Evolutionary conservation across 1,284 basidiomycete genomes (phyloP).

Genomic region (Gomphus bonarii): DNA sequence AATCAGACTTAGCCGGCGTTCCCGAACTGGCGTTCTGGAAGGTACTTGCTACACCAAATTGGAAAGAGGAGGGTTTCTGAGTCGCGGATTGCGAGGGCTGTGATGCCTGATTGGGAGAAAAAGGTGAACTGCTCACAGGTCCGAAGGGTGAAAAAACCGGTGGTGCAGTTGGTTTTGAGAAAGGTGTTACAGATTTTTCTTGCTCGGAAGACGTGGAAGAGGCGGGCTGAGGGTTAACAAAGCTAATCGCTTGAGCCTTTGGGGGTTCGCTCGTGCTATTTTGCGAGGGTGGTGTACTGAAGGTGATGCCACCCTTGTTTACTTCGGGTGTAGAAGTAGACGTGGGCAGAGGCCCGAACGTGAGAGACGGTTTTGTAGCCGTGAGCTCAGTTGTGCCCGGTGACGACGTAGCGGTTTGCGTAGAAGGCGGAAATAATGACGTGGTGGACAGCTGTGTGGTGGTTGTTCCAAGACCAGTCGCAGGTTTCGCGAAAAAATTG

Average conservation of each 20-base stretch:
- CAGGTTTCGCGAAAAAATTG: constrained; percentile 3
- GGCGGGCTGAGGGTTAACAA: not conserved
- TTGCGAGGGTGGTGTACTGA: not conserved
- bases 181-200: constrained; percentile 2
- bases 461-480: not conserved
- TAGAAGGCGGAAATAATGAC: not conserved
- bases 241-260: not conserved
- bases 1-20: not conserved
- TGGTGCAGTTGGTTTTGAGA: not conserved
- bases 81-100: constrained; percentile 18
- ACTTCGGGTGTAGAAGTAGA: constrained; percentile 6
- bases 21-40: not conserved
- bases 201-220: not conserved
- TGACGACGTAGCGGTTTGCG: not conserved
- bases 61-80: constrained; percentile 3
- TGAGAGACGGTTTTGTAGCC: constrained; percentile 13
- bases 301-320: not conserved
- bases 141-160: constrained; percentile 17
- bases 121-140: constrained; percentile 11
- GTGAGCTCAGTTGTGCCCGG: not conserved
- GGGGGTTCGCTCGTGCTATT: not conserved
- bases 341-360: constrained; percentile 12
- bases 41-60: not conserved
- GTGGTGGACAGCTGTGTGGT: not conserved
- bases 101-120: constrained; percentile 3